Evolutionary conservation across 164 flowering plant species (phyloP).

Genomic region (Sedum album): DNA sequence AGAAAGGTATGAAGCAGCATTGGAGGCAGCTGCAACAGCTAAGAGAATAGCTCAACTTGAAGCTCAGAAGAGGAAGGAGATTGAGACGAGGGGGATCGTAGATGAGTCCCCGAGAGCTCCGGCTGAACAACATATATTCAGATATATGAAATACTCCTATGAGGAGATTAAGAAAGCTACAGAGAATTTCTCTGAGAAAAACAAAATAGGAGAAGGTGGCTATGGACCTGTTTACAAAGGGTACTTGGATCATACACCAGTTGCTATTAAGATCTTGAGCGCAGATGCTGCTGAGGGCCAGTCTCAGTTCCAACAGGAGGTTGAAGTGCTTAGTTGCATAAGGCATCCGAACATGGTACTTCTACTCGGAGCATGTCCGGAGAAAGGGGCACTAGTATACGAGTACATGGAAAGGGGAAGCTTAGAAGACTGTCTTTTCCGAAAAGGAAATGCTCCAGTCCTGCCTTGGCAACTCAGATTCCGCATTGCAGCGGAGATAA

Average conservation of each 20-base stretch:
- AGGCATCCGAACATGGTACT: conserved; percentile 43
- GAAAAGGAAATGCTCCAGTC: conserved; percentile 16
- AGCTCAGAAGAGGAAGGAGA: conserved; percentile 19
- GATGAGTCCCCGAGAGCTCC: conserved; percentile 21
- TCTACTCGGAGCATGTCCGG: conserved; percentile 39
- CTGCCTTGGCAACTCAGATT: conserved; percentile 35
- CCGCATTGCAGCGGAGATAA: conserved; percentile 30
- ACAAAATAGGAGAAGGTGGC: conserved; percentile 27
- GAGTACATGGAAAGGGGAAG: conserved; percentile 37
- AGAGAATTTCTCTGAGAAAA: conserved; percentile 16
- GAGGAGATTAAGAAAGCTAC: conserved; percentile 37
- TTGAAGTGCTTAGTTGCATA: conserved; percentile 27
- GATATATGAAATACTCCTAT: conserved; percentile 27
- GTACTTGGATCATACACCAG: conserved; percentile 26
- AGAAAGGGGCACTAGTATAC: conserved; percentile 30
- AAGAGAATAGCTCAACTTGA: conserved; percentile 28
- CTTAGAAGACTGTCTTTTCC: conserved; percentile 30
- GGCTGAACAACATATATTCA: conserved; percentile 9
- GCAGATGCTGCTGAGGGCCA: conserved; percentile 39
- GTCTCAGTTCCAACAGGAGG: conserved; percentile 32
- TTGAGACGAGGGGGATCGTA: conserved; percentile 20
- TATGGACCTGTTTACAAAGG: conserved; percentile 16
- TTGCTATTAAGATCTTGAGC: conserved; percentile 25
- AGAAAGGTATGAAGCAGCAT: conserved; percentile 24
- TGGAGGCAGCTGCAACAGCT: conserved; percentile 31